Base-by-base conservation (phyloP, 2,329 filamentous ascomycete genomes). In the Colletotrichum sp. region DNA sequence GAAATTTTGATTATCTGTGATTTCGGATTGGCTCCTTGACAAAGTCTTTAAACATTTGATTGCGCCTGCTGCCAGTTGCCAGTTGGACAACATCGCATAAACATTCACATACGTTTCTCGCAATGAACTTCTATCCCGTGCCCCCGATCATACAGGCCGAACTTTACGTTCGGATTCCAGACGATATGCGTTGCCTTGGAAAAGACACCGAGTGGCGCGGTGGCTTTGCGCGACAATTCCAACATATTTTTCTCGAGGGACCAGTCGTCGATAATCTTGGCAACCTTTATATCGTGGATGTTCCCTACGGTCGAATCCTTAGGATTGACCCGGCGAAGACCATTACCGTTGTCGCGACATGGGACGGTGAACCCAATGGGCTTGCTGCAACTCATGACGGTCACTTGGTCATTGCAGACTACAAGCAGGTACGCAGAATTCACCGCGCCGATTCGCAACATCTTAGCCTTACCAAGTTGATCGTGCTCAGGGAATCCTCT, bases 361-460 rank as follows among this genome's bases (percentile, higher is more conserved):
- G 83, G 81, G 85, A 87, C 74, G 85, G 85, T 1, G 85, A 87
- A 65, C 85, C 85, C 0, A 87, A 87, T 71, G 85, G 85, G 1
- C 75, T 87, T 4, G 84, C 82, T 1, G 79, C 83, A 0, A 81
- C 81, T 2, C 30, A 69, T 0, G 81, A 86, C 64, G 85, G 85
- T 1, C 78, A 79, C 10, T 69, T 87, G 0, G 66, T 86, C 0
- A 78, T 86, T 6, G 85, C 85, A 10, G 86, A 87, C 39, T 87
- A 87, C 63, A 87, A 87, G 70, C 84, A 86, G 80, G 85, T 85
- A 77, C 12, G 72, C 39, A 43, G n/a, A 30, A 13, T 13, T 21
- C n/a, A 28, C 21, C 32, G 16, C 48, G 8, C 16, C 26, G 7
- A 16, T 36, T 21, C 12, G 8, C 21, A 21, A 12, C 10, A 12